Base-by-base conservation (phyloP, 495 filamentous ascomycete genomes). In the Xanthoparmelia taractica region DNA sequence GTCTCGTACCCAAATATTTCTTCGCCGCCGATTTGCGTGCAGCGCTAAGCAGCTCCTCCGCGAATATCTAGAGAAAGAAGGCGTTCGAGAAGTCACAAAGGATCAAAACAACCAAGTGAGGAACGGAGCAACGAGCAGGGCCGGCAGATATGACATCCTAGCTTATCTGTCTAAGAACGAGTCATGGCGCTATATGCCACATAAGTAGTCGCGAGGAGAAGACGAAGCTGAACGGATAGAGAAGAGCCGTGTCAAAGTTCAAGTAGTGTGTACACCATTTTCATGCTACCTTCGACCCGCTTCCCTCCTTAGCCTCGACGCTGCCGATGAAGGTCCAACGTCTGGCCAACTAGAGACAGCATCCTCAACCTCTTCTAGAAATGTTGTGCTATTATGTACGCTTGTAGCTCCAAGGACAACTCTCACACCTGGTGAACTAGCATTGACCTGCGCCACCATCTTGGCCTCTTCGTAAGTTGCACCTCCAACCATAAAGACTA, bases 391-490 rank as follows among this genome's bases (percentile, higher is more conserved):
- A 71, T 96, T 97, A 69, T 93, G 87, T 45, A 97, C 78, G 17
- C 78, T 84, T 1, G 95, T 96, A 1, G 90, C 91, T 2, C 90
- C 91, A 23, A 98, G 74, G 34, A 97, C 90, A 7, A 97, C 86
- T 61, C 94, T 79, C 1, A 97, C 80, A 2, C 95, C 94, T 0
- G 93, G 95, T 10, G 87, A 88, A 58, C 86, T 89, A 31, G 91
- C 91, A 77, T 97, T 98, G 64, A 97, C 84, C 69, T 92, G 84
- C 10, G 93, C 91, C 4, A 97, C 84, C 78, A 89, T 88, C 78
- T 95, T 96, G 4, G 95, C 92, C 74, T 98, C 94, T 73, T 97
- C 94, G 70, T 96, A 97, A 1, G 94, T 98, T 5, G 85, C 85
- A 8, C 94, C 94, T 27, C 95, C 94, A 57, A 96, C 80, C 70